Base-by-base conservation (phyloP, 306 rosid species). In the Trichosanthes truncata region DNA sequence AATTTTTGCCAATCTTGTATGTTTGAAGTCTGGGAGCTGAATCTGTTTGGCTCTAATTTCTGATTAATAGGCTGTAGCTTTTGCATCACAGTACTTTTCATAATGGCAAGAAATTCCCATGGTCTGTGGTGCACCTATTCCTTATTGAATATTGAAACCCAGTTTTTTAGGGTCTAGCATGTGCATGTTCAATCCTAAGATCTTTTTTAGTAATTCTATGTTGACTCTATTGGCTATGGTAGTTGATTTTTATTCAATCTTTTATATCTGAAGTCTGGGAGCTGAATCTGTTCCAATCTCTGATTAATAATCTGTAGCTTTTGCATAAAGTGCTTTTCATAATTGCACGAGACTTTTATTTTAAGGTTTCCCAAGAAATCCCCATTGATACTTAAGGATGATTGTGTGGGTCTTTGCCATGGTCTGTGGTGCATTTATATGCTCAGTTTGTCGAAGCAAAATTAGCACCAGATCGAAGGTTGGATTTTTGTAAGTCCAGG, bases 341-440 rank as follows among this genome's bases (percentile, higher is more conserved):
- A 78, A 83, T 71, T 78, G 40, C 93, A 96, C 97, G 99, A 91
- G 82, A 57, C 79, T 77, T 81, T 88, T 46, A 73, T 73, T 63
- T 74, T 79, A 77, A 90, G 92, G 89, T 86, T 80, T 81, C 89
- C 89, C 78, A 96, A 89, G 89, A 93, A 84, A 77, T 89, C 97
- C 13, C 91, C 98, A 18, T 85, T 93, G 89, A 81, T 88, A 79
- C 81, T 91, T n/a, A 93, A 89, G 97, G 89, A 82, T 91, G 90
- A 78, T 84, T 52, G 94, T 91, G 9, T 82, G 93, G 80, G 78
- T 87, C 82, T 86, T 93, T 87, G 92, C 90, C 63, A 93, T 93
- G 98, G 86, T 93, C 61, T 91, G 96, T 86, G 98, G 99, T 52
- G 91, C 90, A 82, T 96, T 90, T 84, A 93, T 96, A 79, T 96